These are phyloP conservation scores for Yarrowia sp. DNA, from an alignment of 805 yeast species.

Conservation along the genomic window DNA sequence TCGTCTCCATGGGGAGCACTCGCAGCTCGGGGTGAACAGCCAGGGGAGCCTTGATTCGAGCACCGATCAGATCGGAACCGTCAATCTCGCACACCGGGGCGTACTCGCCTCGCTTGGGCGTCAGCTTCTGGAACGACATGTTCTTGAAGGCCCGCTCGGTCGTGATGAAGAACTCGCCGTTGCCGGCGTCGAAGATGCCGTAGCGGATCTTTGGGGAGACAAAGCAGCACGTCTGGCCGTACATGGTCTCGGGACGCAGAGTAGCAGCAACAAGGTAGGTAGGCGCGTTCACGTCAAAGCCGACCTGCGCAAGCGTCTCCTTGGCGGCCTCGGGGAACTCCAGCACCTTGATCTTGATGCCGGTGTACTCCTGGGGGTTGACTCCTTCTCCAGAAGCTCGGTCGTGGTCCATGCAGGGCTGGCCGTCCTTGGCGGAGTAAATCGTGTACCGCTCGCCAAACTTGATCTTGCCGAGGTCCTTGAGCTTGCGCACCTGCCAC, in stretches of 20 bases:
- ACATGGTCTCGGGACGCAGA: constrained; percentile 97
- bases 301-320: constrained; percentile 43
- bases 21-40: constrained; percentile 67
- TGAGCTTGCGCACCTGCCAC: constrained; percentile 93
- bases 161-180: constrained; percentile 69
- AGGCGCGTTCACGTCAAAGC: constrained; percentile 48
- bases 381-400: constrained; percentile 97
- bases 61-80: constrained; percentile 79
- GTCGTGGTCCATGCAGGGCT: constrained; percentile 99
- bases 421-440: constrained; percentile 96
- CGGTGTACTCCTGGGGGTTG: constrained; percentile 93
- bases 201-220: constrained; percentile 92
- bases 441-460: constrained; percentile 98
- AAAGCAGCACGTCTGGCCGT: constrained; percentile 97
- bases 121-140: constrained; percentile 91
- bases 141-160: constrained; percentile 96
- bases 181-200: constrained; percentile 86
- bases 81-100: constrained; percentile 55
- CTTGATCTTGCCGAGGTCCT: constrained; percentile 84
- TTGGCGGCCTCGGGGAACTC: constrained; percentile 61
- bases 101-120: constrained; percentile 83
- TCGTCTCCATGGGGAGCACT: constrained; percentile 96
- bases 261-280: constrained; percentile 92
- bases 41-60: constrained; percentile 82
- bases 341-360: constrained; percentile 75